Evolutionary conservation across 805 yeast genomes (phyloP).

Genomic region (Metschnikowia proteae): DNA sequence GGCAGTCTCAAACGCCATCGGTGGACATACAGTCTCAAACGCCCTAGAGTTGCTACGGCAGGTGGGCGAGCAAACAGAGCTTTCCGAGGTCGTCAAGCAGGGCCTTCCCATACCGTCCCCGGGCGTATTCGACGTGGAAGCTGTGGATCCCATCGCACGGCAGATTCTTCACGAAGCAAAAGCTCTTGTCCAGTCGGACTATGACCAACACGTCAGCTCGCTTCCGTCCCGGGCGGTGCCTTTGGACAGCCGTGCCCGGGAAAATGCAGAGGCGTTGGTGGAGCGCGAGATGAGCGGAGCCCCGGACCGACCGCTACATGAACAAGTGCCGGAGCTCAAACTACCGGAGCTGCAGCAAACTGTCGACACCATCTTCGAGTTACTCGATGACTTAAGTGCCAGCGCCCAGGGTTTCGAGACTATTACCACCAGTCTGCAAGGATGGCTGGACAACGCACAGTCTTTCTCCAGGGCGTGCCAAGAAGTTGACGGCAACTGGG

Average conservation of each 20-base stretch:
- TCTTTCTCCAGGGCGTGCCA: not conserved
- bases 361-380: slow-evolving; percentile 16
- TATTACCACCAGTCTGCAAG: slow-evolving; percentile 4
- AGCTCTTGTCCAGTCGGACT: slow-evolving; percentile 42
- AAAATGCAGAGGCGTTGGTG: not conserved
- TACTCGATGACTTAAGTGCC: slow-evolving; percentile 19
- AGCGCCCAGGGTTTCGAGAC: slow-evolving; percentile 1
- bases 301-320: not conserved
- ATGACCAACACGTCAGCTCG: slow-evolving; percentile 21
- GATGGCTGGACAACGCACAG: slow-evolving; percentile 4
- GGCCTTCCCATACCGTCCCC: slow-evolving; percentile 41
- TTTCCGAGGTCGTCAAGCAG: slow-evolving; percentile 45
- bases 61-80: slow-evolving; percentile 1
- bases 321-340: not conserved
- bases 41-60: not conserved
- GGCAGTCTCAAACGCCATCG: too few species aligned
- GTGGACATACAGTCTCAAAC: not conserved
- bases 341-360: slow-evolving; percentile 17
- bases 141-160: slow-evolving; percentile 8
- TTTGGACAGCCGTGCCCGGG: not conserved
- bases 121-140: slow-evolving; percentile 14
- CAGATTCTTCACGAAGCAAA: slow-evolving; percentile 30
- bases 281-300: not conserved
- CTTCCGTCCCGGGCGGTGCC: not conserved
- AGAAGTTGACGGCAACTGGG: slow-evolving; percentile 2